Percentiles rank a stretch among this genome's conserved stretches.
Conservation (phyloP, 192 early-diverging fungal genomes). For the Radiomyces spectabilis region DNA sequence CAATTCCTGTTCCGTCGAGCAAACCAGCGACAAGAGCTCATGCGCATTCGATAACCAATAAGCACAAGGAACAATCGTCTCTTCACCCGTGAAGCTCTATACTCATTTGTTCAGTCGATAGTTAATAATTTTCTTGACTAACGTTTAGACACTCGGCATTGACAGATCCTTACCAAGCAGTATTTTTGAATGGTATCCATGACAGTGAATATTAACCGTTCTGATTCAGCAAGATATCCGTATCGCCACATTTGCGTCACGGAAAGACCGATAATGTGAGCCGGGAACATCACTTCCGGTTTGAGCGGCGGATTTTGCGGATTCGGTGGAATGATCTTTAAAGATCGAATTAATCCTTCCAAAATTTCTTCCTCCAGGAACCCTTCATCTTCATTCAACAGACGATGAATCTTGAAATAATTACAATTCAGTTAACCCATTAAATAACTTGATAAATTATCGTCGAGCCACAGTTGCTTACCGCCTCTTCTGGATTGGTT, state of each 20-base stretch:
- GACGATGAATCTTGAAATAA: no score
- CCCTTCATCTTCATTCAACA: slow-evolving; percentile 53
- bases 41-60: slow-evolving; percentile 98
- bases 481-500: slow-evolving; percentile 25
- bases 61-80: slow-evolving; percentile 69
- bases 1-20: slow-evolving; percentile 63
- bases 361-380: slow-evolving; percentile 74
- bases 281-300: slow-evolving; percentile 93
- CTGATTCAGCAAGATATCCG: slow-evolving; percentile 76
- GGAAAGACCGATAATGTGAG: slow-evolving; percentile 83
- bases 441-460: no score
- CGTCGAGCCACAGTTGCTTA: no score
- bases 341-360: slow-evolving; percentile 78
- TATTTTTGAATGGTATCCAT: slow-evolving; percentile 77
- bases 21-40: slow-evolving; percentile 88
- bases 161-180: slow-evolving; percentile 38
- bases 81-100: slow-evolving; percentile 72
- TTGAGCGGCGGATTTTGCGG: slow-evolving; percentile 64
- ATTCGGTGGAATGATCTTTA: slow-evolving; percentile 85
- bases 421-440: no score
- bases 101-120: no score
- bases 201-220: slow-evolving; percentile 77
- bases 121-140: no score
- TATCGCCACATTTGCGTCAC: slow-evolving; percentile 83
- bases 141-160: background rate